These are phyloP conservation scores for Aechmea fasciata DNA, from an alignment of 176 grass and related monocot species.

Conservation along the genomic window DNA sequence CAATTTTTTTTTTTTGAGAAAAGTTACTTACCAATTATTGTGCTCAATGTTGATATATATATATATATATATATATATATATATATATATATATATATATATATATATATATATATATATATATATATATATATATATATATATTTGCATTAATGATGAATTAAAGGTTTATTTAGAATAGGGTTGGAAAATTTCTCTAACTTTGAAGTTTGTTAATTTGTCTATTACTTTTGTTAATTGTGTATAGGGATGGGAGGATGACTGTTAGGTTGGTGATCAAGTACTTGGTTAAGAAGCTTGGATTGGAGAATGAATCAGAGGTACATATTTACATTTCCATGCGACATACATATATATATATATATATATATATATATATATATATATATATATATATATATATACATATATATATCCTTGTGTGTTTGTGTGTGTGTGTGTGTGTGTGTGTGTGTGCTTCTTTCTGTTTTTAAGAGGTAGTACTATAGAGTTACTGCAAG, in stretches of 20 bases:
- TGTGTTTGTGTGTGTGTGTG: not conserved
- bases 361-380: not conserved
- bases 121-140: slow-evolving; percentile 9
- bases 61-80: slow-evolving; percentile 6
- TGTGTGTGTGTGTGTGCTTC: slow-evolving; percentile 1
- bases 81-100: slow-evolving; percentile 1
- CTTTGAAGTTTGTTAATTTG: not conserved
- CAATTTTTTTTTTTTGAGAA: no score
- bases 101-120: not conserved
- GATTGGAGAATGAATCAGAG: slow-evolving; percentile 36
- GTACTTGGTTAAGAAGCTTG: slow-evolving; percentile 36
- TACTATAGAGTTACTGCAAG: no score
- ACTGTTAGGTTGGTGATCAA: slow-evolving; percentile 34
- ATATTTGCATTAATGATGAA: not conserved
- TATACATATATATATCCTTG: not conserved
- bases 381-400: not conserved
- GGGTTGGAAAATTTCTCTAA: not conserved
- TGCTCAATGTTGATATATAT: not conserved
- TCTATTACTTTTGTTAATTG: not conserved
- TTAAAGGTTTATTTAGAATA: no score
- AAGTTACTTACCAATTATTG: no score
- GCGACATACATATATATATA: not conserved
- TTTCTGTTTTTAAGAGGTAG: slow-evolving; percentile 11
- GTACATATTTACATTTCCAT: slow-evolving; percentile 14
- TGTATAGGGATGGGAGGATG: slow-evolving; percentile 27